Conservation (phyloP, 805 yeast genomes). For the Novakomyces olei region DNA sequence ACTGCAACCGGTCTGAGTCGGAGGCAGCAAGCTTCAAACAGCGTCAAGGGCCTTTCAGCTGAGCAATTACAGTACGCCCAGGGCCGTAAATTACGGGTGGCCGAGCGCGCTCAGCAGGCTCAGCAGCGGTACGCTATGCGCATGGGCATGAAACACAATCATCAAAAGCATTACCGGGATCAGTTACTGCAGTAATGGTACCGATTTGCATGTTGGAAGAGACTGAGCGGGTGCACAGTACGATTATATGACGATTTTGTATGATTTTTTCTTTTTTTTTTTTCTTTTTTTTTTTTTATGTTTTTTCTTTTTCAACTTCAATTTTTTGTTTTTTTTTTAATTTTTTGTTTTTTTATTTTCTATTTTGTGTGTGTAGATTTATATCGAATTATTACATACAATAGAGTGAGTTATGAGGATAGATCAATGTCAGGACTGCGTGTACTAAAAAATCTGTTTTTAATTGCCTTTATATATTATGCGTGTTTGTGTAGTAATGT, state of each 20-base stretch:
- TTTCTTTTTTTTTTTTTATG: background rate
- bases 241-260: too few species aligned
- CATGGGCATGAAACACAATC: constrained; percentile 43
- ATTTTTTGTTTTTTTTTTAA: background rate
- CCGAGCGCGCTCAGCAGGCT: constrained; percentile 39
- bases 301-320: constrained; percentile 1
- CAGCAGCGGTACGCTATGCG: constrained; percentile 23
- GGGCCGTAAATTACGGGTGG: constrained; percentile 25
- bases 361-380: background rate
- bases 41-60: constrained; percentile 1
- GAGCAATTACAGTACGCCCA: constrained; percentile 10
- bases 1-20: constrained; percentile 8
- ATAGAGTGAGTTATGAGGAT: background rate
- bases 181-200: constrained; percentile 33
- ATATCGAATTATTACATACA: background rate
- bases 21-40: background rate
- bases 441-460: background rate
- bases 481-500: too few species aligned
- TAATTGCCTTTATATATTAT: too few species aligned
- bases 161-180: constrained; percentile 71
- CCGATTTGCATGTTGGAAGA: too few species aligned
- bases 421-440: background rate
- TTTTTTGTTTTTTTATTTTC: background rate
- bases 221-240: too few species aligned
- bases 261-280: too few species aligned